Percentiles rank a stretch among this genome's conserved stretches.
phyloP scores from a whole-genome alignment of 495 filamentous ascomycete genomes.

The Tuber melanosporum region DNA sequence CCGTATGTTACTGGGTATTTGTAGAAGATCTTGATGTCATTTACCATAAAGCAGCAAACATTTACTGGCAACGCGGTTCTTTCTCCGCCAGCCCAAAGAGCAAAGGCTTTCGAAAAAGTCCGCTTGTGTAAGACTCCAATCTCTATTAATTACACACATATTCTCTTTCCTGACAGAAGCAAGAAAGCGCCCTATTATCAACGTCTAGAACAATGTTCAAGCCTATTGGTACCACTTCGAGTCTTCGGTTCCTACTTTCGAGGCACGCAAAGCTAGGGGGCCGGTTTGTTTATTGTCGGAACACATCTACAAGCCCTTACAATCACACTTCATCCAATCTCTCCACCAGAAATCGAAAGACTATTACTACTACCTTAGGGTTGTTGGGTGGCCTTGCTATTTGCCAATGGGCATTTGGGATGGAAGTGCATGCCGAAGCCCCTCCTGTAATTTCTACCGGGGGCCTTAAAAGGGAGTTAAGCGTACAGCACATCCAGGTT shows the following conservation, averaged over 20 bases:
- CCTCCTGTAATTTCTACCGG: constrained; percentile 44
- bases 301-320: not conserved
- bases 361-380: constrained; percentile 11
- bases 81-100: not conserved
- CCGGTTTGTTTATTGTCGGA: not conserved
- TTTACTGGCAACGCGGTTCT: not conserved
- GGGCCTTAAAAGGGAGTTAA: constrained; percentile 50
- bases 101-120: not conserved
- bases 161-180: not conserved
- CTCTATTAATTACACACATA: not conserved
- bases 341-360: not conserved
- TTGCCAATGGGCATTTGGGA: constrained; percentile 21
- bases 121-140: not conserved
- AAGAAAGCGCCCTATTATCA: not conserved
- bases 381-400: constrained; percentile 35
- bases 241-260: not conserved
- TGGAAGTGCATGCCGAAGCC: constrained; percentile 48
- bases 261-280: not conserved
- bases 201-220: not conserved
- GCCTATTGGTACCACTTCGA: not conserved
- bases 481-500: constrained; percentile 61
- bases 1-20: no score
- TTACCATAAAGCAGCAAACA: not conserved
- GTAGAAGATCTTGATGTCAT: not conserved
- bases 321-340: not conserved